Base-by-base conservation (phyloP, 805 yeast genomes). In the Metschnikowia anglica region DNA sequence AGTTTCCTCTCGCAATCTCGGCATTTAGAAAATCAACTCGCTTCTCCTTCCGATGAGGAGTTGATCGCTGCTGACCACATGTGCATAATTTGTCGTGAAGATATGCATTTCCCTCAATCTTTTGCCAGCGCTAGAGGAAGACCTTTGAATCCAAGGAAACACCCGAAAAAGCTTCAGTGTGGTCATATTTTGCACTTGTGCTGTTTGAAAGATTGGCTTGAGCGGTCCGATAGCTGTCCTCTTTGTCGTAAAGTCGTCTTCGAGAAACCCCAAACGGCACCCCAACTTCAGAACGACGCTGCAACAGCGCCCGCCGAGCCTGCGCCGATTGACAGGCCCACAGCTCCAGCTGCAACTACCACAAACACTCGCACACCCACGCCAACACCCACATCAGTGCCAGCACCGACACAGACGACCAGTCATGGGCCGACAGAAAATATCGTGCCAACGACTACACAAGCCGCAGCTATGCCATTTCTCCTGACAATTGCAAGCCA, bases 21-120 rank as follows among this genome's bases (percentile, higher is more conserved):
- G 37, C 78, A 81, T 53, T 66, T 93, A 55, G 88, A 85, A 48
- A 68, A 72, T 20, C 79, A 75, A 48, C 69, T 93, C 39, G 66
- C 68, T 6, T 75, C 79, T 46, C 95, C 96, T 2, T 68, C 82
- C 0, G 70, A 62, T 10, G 77, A 67, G 21, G 90, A 86, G 34
- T 68, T 86, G 44, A 76, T 48, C 1, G 53, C 66, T 5, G 73
- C 80, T 15, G 81, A 78, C 49, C 84, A 83, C 65, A 69, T 59
- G 59, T 86, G 99, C 65, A 88, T 88, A 48, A 85, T 91, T 30
- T 91, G 99, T 65, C 80, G 96, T 54, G 98, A 93, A 53, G 96
- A 88, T 48, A 84, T 91, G 91, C 61, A 71, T 5, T 58, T 80
- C 1, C 68, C 61, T 2, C 73, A 62, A 45, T 54, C 68, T 54